Evolutionary conservation across 2,329 filamentous ascomycete genomes (phyloP).

Genomic region (Exophiala oligosperma): DNA sequence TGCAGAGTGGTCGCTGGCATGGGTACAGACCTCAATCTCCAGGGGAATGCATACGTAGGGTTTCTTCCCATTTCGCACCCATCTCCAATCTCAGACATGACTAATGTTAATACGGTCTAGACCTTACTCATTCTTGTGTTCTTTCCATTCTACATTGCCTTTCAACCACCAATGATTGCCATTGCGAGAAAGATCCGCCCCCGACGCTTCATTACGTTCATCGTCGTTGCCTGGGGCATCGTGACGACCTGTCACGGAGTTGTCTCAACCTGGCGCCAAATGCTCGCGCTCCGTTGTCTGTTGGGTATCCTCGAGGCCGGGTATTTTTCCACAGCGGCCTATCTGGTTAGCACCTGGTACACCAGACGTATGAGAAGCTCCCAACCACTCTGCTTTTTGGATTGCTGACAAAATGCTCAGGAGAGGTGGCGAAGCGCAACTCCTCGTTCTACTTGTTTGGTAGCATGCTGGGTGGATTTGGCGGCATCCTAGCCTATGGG

Average conservation of each 20-base stretch:
- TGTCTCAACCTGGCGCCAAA: constrained; percentile 35
- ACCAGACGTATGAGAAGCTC: neutral
- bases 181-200: constrained; percentile 44
- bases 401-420: neutral
- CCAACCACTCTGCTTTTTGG: neutral
- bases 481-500: constrained; percentile 14
- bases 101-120: neutral
- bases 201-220: constrained; percentile 30
- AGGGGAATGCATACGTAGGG: constrained; percentile 10
- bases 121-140: constrained; percentile 38
- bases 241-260: constrained; percentile 44
- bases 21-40: constrained; percentile 1
- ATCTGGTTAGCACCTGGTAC: constrained; percentile 13
- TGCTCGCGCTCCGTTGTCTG: constrained; percentile 39
- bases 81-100: neutral
- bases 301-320: constrained; percentile 41
- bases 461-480: constrained; percentile 9
- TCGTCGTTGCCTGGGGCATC: constrained; percentile 37
- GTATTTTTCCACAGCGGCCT: constrained; percentile 4
- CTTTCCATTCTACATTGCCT: constrained; percentile 46
- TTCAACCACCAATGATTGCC: constrained; percentile 43
- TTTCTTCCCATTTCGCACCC: neutral
- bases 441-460: constrained; percentile 11
- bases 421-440: constrained; percentile 11
- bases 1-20: constrained; percentile 5